Conservation (phyloP, 305 asterid species). For the Fraxinus nigra region DNA sequence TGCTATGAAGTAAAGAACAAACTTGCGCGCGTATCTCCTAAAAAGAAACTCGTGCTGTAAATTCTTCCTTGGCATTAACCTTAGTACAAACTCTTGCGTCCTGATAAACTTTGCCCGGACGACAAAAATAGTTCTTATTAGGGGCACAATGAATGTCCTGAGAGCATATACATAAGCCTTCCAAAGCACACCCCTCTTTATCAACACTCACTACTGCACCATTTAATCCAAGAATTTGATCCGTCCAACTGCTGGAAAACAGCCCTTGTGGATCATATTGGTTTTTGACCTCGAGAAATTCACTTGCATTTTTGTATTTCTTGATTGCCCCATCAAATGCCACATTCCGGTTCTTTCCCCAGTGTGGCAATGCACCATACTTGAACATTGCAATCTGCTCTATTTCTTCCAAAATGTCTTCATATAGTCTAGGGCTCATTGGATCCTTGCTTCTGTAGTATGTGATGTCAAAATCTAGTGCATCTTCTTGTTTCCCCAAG, state of each 20-base stretch:
- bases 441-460: conserved; percentile 52
- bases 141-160: conserved; percentile 53
- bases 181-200: conserved; percentile 48
- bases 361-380: conserved; percentile 47
- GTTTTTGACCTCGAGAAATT: conserved; percentile 28
- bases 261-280: conserved; percentile 39
- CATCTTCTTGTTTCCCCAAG: conserved; percentile 48
- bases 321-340: conserved; percentile 42
- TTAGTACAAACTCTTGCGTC: conserved; percentile 49
- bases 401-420: conserved; percentile 43
- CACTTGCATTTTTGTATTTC: conserved; percentile 25
- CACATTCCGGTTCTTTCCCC: conserved; percentile 58
- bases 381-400: conserved; percentile 54
- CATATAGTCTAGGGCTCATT: conserved; percentile 36
- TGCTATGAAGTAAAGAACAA: no score
- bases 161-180: conserved; percentile 50
- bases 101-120: conserved; percentile 32
- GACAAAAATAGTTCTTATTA: conserved; percentile 37
- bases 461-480: conserved; percentile 44
- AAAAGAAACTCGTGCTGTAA: background rate
- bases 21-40: background rate
- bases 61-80: background rate
- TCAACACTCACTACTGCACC: conserved; percentile 24
- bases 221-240: conserved; percentile 42
- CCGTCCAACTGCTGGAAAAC: conserved; percentile 55